Evolutionary conservation across 176 grass and related monocot species (phyloP).

Genomic region (Ensete glaucum): DNA sequence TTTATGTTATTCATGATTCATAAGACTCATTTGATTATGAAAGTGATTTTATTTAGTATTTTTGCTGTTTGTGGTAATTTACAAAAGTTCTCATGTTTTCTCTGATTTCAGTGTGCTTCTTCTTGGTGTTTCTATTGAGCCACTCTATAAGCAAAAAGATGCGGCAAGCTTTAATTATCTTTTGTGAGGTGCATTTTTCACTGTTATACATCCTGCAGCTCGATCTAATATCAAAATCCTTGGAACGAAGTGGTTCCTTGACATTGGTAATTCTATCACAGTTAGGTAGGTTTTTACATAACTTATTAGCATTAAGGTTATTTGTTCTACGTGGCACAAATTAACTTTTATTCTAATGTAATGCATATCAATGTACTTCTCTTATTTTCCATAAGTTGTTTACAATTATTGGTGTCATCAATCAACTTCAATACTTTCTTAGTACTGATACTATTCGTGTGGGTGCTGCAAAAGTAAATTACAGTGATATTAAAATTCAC

Average conservation of each 20-base stretch:
- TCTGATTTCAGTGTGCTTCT: conserved; percentile 82
- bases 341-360: neutral
- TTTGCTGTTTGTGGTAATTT: too few relatives aligned
- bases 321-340: conserved; percentile 1
- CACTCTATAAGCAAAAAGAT: conserved; percentile 62
- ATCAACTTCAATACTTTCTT: neutral
- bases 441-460: neutral
- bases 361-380: neutral
- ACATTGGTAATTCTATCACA: conserved; percentile 73
- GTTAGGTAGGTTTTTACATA: conserved; percentile 48
- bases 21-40: too few relatives aligned
- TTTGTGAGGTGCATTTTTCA: conserved; percentile 85
- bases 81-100: neutral
- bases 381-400: neutral
- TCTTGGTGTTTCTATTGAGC: conserved; percentile 86
- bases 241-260: conserved; percentile 56
- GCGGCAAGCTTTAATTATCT: conserved; percentile 78
- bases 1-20: too few relatives aligned
- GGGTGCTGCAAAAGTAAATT: neutral
- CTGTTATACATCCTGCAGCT: conserved; percentile 92
- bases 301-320: conserved; percentile 9
- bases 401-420: neutral
- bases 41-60: too few relatives aligned
- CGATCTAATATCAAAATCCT: conserved; percentile 66
- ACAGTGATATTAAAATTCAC: neutral